Base-by-base conservation (phyloP, 805 yeast species). In the Zygosaccharomyces bisporus region DNA sequence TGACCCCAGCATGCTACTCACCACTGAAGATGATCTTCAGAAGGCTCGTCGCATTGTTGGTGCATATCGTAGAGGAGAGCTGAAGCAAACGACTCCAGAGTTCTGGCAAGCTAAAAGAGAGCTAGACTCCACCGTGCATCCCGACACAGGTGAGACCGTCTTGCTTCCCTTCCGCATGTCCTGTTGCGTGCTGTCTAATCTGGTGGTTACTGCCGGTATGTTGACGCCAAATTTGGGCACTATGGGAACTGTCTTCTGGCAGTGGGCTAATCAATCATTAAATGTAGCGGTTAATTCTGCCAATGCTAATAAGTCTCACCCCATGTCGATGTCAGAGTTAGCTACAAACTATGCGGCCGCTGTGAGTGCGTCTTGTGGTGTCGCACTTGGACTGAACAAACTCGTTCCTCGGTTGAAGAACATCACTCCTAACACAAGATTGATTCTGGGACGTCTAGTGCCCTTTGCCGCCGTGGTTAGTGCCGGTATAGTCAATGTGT, bases 381-480 rank as follows among this genome's bases (percentile, higher is more conserved):
- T 93, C 4, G 99, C 99, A 0, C 69, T 93, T 18, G 99, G 99
- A 6, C 76, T 93, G 46, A 90, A 91, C 55, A 77, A 95, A 17
- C 60, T 89, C 23, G 97, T 93, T n/a, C 98, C 98, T 14, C 76
- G 83, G 51, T 71, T 93, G 58, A 84, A 77, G 55, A 71, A 74
- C 25, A 61, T 93, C n/a, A 64, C 76, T n/a, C 81, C 95, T 1
- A 71, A 71, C 46, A 79, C 97, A 2, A 80, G 73, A 59, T 68
- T 83, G 54, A 73, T 90, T 23, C 67, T 93, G 44, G 83, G 90
- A 33, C 81, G 99, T 54, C 73, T 93, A 45, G 95, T 93, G 9
- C 99, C 99, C 5, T 93, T 93, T 70, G 98, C 98, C 0, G 99
- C 99, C 1, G 99, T 93, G 27, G 97, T 90, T 1, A 81, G 93